Base-by-base conservation (phyloP, 129 eudicot species). In the Solidago caesia region DNA sequence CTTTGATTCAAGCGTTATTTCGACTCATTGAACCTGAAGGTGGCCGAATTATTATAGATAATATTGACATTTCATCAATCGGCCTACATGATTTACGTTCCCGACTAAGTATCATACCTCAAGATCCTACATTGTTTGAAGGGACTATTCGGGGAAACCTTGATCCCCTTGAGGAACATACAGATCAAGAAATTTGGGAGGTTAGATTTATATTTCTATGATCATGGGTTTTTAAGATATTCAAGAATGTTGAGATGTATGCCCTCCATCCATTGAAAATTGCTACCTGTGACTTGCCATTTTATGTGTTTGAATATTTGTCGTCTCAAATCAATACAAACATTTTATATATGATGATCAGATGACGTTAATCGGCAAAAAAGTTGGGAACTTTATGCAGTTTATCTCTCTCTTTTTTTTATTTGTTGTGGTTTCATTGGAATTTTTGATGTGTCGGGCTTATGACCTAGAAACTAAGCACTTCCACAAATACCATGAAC, bases 1-100 rank as follows among this genome's bases (percentile, higher is more conserved):
- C 98, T 64, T 71, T 93, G 71, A 90, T 93, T 48, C 98, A 93
- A 74, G 98, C 96, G 4, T 70, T 93, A 13, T 93, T 93, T 63
- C 86, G 98, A 43, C 78, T 90, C 75, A 75, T 93, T 74, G 97
- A 93, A 82, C 98, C 97, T 21, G 87, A 79, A 47, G 82, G 87
- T 48, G 98, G 98, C 33, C 80, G 83, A 47, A 93, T 93, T n/a
- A 83, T 93, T 41, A 90, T 93, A 25, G 98, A 93, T 76, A 77
- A 84, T 72, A 84, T 90, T 80, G 98, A 93, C 79, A 93, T 93
- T 77, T 81, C 91, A 67, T 73, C 87, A 4, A 88, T 93, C 59
- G 98, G 98, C 58, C 89, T 93, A 66, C 98, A 93, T 85, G 98
- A 93, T 72, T 87, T 90, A 14, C 89, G 98, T 15, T 77, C 88